Evolutionary conservation across 1,284 basidiomycete species (phyloP).

Genomic region (Ceratobasidium theobromae): DNA sequence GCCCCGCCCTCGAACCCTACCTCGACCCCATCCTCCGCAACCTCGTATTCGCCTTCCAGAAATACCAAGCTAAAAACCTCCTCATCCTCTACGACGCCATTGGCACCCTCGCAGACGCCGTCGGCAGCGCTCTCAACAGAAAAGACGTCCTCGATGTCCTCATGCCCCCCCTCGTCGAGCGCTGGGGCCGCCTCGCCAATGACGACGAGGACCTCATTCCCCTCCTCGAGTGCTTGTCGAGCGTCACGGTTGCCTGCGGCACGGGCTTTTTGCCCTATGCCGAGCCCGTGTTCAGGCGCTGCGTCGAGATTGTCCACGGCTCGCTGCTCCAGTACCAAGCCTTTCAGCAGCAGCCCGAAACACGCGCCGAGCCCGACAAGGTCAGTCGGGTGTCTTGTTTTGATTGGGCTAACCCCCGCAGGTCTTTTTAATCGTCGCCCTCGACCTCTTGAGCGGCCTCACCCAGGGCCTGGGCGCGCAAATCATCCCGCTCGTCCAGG

Average conservation of each 20-base stretch:
- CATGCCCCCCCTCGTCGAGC: slow-evolving; percentile 91
- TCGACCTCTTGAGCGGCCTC: slow-evolving; percentile 93
- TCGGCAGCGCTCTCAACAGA: slow-evolving; percentile 84
- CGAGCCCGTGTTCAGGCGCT: slow-evolving; percentile 90
- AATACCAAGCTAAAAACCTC: slow-evolving; percentile 99
- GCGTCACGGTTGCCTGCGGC: slow-evolving; percentile 95
- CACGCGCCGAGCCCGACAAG: slow-evolving; percentile 86
- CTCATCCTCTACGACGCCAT: slow-evolving; percentile 98
- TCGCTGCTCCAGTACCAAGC: slow-evolving; percentile 81
- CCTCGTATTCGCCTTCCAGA: slow-evolving; percentile 93
- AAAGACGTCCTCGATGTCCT: slow-evolving; percentile 89
- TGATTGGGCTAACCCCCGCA: neutral
- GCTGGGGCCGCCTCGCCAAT: slow-evolving; percentile 88
- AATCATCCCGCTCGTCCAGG: slow-evolving; percentile 69
- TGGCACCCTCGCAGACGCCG: slow-evolving; percentile 95
- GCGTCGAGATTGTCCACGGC: slow-evolving; percentile 80
- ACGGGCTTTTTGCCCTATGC: slow-evolving; percentile 89
- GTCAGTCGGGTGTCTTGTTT: slow-evolving; percentile 45
- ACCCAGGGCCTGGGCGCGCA: slow-evolving; percentile 89
- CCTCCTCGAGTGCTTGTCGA: slow-evolving; percentile 87
- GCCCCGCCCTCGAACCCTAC: slow-evolving; percentile 84
- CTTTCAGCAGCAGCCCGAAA: slow-evolving; percentile 72
- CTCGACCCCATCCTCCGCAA: slow-evolving; percentile 90
- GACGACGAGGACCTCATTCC: slow-evolving; percentile 94
- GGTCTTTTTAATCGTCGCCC: slow-evolving; percentile 88